Percentiles rank a stretch among this genome's conserved stretches.
Evolutionary conservation across 179 eudicot species (phyloP).

Genomic region (Silene noctiflora): DNA sequence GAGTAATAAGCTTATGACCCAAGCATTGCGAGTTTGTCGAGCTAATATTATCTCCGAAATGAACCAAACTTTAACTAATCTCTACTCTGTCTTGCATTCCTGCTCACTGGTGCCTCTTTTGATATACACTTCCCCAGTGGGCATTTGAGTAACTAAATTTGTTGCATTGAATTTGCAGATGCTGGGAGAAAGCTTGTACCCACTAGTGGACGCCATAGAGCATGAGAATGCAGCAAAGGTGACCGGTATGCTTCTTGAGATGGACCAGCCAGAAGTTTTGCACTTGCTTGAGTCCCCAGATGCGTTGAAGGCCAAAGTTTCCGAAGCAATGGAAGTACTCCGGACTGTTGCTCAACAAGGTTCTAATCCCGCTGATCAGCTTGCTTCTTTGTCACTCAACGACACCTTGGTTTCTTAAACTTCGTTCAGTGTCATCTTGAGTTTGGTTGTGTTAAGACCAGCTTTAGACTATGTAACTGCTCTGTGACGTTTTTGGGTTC

Average conservation of each 20-base stretch:
- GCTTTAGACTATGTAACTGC: not conserved
- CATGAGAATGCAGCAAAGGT: slow-evolving; percentile 80
- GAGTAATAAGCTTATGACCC: no score
- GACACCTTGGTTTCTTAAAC: slow-evolving; percentile 45
- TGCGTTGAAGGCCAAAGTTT: slow-evolving; percentile 72
- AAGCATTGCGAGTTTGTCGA: no score
- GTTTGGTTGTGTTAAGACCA: slow-evolving; percentile 2
- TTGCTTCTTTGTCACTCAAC: slow-evolving; percentile 53
- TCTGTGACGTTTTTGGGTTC: not conserved
- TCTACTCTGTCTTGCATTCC: not conserved
- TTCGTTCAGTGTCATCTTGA: not conserved
- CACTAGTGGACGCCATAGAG: slow-evolving; percentile 76
- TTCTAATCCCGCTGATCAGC: slow-evolving; percentile 43
- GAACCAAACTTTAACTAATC: not conserved
- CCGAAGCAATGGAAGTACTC: slow-evolving; percentile 74
- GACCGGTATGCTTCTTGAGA: slow-evolving; percentile 84
- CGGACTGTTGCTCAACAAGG: slow-evolving; percentile 56
- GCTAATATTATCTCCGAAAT: no score
- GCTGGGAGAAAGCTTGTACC: slow-evolving; percentile 77
- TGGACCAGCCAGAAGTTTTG: slow-evolving; percentile 87
- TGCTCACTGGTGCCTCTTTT: not conserved
- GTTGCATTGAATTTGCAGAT: slow-evolving; percentile 34
- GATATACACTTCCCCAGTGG: not conserved
- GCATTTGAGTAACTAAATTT: no score
- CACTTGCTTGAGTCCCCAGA: slow-evolving; percentile 77